Base-by-base conservation (phyloP, 768 basidiomycete genomes). In the Russula earlei region DNA sequence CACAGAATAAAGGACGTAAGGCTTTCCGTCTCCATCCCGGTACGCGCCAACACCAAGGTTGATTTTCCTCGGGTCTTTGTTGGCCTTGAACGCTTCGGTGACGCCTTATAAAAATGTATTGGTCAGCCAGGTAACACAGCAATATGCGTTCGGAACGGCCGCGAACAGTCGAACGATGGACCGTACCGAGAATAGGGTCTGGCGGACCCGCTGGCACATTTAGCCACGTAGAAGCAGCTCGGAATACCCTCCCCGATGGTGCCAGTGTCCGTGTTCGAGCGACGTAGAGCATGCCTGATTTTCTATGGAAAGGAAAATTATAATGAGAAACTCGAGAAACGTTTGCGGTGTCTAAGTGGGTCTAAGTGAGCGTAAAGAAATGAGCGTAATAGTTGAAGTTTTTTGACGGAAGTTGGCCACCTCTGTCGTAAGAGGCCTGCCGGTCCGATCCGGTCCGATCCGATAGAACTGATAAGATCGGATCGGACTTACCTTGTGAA, bases 21-120 rank as follows among this genome's bases (percentile, higher is more conserved):
- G 95, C 73, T 96, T 97, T 54, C 96, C 96, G 52, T 85, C 77
- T 61, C 83, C 90, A 64, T 99, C 93, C 58, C 96, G 82, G 77
- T 93, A 97, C 43, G 91, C 90, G 65, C 96, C 96, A 62, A 97
- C 96, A 67, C 96, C 96, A 56, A 99, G 78, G 74, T 98, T 99
- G 67, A 99, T 95, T 72, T 98, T 98, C 62, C 84, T 83, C 17
- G 88, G 76, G 69, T 88, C 83, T 65, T 82, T 85, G 80, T 97
- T 92, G 42, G 91, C 91, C 75, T 94, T 96, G 82, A 93, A 99
- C 27, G 92, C 91, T 68, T 97, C 95, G 27, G 89, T 87, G 47
- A 99, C 79, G 59, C 90, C 87, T 90, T 63, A n/a, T 53, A 2
- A 46, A 27, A 31, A 20, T 20, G 42, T 14, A 37, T 22, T 40